These are phyloP conservation scores for Sodiomyces alkalinus DNA, from an alignment of 2,329 filamentous ascomycete species.

Conservation along the genomic window DNA sequence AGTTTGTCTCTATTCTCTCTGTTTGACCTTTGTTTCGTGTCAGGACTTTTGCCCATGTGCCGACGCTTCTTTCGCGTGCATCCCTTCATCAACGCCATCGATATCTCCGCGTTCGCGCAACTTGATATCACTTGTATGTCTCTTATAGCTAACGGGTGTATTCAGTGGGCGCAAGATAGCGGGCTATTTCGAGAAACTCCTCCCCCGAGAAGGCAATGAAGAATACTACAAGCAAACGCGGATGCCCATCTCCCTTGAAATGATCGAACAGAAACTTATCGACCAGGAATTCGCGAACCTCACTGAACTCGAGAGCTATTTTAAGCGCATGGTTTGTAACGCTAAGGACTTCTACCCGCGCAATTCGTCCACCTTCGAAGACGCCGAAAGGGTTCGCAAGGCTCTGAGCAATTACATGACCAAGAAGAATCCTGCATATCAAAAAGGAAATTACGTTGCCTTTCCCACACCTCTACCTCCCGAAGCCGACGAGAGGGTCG, in stretches of 20 bases:
- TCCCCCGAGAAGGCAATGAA: conserved; percentile 45
- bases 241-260: conserved; percentile 65
- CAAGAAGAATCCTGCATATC: conserved; percentile 72
- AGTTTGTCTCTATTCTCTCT: conserved; percentile 20
- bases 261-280: conserved; percentile 60
- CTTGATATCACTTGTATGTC: too few species aligned
- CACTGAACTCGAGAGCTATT: conserved; percentile 64
- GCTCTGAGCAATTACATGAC: conserved; percentile 80
- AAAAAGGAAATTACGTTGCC: conserved; percentile 47
- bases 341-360: conserved; percentile 73
- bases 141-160: neutral
- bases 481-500: conserved; percentile 16
- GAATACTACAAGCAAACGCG: conserved; percentile 67
- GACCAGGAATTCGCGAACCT: conserved; percentile 54
- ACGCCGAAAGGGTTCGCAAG: conserved; percentile 78
- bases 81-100: too few species aligned
- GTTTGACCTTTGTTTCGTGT: too few species aligned
- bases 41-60: too few species aligned
- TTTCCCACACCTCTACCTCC: conserved; percentile 58
- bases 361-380: conserved; percentile 57
- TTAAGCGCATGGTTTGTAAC: conserved; percentile 79
- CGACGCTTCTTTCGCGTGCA: too few species aligned
- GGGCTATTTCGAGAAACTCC: conserved; percentile 59
- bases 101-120: too few species aligned
- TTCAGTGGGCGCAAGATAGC: conserved; percentile 57